Conservation (phyloP, 176 grass and related monocot genomes). For the Zoysia japonica region DNA sequence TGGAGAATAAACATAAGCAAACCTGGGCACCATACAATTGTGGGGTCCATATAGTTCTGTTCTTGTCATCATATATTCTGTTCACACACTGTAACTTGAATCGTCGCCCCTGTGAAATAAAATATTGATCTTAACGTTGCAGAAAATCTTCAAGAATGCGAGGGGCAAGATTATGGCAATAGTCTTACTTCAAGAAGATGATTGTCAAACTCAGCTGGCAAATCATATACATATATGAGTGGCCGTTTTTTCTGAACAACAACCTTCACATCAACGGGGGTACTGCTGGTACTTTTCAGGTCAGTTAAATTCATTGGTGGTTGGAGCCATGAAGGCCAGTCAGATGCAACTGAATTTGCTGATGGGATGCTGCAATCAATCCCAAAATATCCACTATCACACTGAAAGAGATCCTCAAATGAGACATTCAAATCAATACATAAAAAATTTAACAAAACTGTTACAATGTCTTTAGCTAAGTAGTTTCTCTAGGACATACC, state of each 20-base stretch:
- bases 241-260: slow-evolving; percentile 75
- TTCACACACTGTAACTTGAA: slow-evolving; percentile 91
- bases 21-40: slow-evolving; percentile 97
- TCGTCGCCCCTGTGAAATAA: slow-evolving; percentile 68
- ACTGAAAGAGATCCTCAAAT: slow-evolving; percentile 60
- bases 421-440: slow-evolving; percentile 28
- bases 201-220: slow-evolving; percentile 84
- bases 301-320: slow-evolving; percentile 47
- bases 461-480: slow-evolving; percentile 14
- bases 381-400: slow-evolving; percentile 90
- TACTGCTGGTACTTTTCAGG: slow-evolving; percentile 25
- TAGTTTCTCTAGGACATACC: slow-evolving; percentile 43
- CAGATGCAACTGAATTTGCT: slow-evolving; percentile 54
- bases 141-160: slow-evolving; percentile 26
- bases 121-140: slow-evolving; percentile 32
- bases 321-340: slow-evolving; percentile 74
- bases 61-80: slow-evolving; percentile 78
- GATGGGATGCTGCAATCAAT: slow-evolving; percentile 94
- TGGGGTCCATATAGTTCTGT: slow-evolving; percentile 78
- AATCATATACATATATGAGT: slow-evolving; percentile 97
- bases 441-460: neutral
- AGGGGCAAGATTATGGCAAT: slow-evolving; percentile 16
- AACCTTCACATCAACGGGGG: slow-evolving; percentile 44
- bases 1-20: slow-evolving; percentile 31
- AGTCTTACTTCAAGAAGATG: slow-evolving; percentile 92